A percentile compares a stretch with the other conserved stretches of the same genome.
phyloP scores from a whole-genome alignment of 305 asterid species.

The Galium porrigens region DNA sequence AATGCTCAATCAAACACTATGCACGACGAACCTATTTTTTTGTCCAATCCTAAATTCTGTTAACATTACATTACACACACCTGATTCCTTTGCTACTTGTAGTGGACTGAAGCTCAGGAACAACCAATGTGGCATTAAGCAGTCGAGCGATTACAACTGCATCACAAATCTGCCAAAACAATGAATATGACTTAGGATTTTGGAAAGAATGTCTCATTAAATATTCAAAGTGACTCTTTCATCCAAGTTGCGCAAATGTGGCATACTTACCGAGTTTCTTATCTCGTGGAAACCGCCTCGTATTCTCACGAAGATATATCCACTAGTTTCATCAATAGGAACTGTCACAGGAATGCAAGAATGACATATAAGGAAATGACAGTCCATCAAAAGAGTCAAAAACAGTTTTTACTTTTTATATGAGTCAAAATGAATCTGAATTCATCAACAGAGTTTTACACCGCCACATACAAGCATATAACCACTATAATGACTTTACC shows the following conservation, averaged over 20 bases:
- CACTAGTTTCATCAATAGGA: constrained; percentile 42
- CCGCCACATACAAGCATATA: not conserved
- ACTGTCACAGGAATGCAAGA: constrained; percentile 30
- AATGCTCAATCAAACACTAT: not conserved
- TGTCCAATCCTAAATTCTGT: not conserved
- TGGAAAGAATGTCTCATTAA: not conserved
- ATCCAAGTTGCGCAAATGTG: not conserved
- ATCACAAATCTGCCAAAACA: constrained; percentile 55
- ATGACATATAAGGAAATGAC: constrained; percentile 5
- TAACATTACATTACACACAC: constrained; percentile 20
- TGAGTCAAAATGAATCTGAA: not conserved
- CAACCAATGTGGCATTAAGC: constrained; percentile 78
- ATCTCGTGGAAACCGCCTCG: constrained; percentile 96
- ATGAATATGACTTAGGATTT: not conserved
- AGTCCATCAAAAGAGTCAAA: not conserved
- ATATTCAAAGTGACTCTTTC: not conserved
- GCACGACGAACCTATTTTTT: not conserved
- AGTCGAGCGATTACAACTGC: constrained; percentile 78
- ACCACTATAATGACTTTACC: constrained; percentile 36
- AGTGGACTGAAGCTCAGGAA: constrained; percentile 92
- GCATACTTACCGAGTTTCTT: constrained; percentile 64
- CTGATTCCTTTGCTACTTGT: constrained; percentile 96
- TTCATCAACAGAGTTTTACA: not conserved
- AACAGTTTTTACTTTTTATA: not conserved
- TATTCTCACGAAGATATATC: constrained; percentile 69